Evolutionary conservation across 441 rosid genomes (phyloP).

Genomic region (Gossypium laxum): DNA sequence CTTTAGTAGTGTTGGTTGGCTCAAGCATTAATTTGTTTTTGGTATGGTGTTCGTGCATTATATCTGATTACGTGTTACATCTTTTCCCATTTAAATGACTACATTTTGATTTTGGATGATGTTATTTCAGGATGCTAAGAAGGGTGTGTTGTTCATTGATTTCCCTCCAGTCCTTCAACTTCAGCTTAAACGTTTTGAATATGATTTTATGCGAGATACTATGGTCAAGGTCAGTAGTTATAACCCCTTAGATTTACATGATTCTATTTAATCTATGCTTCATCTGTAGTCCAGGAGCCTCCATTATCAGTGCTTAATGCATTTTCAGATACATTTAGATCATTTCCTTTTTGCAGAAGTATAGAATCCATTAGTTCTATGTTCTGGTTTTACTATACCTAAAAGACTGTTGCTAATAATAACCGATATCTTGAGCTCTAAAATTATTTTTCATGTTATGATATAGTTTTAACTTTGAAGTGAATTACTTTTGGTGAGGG

Average conservation of each 20-base stretch:
- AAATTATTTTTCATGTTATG: background rate
- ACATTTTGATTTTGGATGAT: background rate
- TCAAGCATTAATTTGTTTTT: background rate
- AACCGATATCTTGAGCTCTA: background rate
- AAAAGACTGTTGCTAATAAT: background rate
- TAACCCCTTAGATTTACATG: background rate
- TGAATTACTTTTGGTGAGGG: background rate
- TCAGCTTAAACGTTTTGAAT: slow-evolving; percentile 44
- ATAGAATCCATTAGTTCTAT: background rate
- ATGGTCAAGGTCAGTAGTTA: slow-evolving; percentile 43
- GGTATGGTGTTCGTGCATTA: background rate
- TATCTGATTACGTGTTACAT: background rate
- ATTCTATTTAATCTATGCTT: background rate
- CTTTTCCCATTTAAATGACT: background rate
- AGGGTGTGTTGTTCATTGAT: slow-evolving; percentile 42
- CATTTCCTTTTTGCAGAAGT: background rate
- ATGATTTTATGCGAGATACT: slow-evolving; percentile 39
- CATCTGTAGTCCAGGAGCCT: background rate
- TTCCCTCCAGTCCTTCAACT: slow-evolving; percentile 15
- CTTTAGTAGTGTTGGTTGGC: background rate
- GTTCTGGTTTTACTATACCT: background rate
- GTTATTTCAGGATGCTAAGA: slow-evolving; percentile 40
- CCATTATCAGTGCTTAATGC: background rate
- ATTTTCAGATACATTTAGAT: background rate
- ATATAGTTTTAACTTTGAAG: background rate